Conservation (phyloP, 768 basidiomycete species). For the Termitomyces sp. region DNA sequence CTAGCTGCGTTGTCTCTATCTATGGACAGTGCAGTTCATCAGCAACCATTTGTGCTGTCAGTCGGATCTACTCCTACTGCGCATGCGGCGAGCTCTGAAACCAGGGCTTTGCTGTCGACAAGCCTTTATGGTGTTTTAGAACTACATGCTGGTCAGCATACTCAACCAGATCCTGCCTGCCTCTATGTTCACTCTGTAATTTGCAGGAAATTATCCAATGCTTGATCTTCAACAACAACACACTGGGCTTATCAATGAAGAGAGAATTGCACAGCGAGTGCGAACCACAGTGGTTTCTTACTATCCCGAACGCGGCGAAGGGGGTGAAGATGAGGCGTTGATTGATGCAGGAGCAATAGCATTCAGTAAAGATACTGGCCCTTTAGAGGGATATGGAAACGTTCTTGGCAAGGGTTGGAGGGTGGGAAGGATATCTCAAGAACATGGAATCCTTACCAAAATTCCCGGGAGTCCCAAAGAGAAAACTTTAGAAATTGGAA, state of each 20-base stretch:
- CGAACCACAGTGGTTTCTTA: slow-evolving; percentile 73
- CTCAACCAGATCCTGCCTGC: not conserved
- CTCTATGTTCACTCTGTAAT: not conserved
- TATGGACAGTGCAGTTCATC: slow-evolving; percentile 24
- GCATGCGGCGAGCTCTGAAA: slow-evolving; percentile 61
- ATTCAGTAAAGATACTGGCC: slow-evolving; percentile 84
- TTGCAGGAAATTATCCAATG: slow-evolving; percentile 74
- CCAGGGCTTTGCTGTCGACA: slow-evolving; percentile 35
- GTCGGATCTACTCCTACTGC: slow-evolving; percentile 89
- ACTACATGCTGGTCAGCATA: slow-evolving; percentile 60
- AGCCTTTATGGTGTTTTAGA: slow-evolving; percentile 61
- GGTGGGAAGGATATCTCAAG: slow-evolving; percentile 65
- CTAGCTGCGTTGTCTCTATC: slow-evolving; percentile 38
- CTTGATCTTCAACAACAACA: slow-evolving; percentile 81
- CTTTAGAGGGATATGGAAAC: slow-evolving; percentile 65
- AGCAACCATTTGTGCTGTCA: slow-evolving; percentile 60
- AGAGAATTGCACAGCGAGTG: slow-evolving; percentile 61
- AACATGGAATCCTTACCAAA: slow-evolving; percentile 65
- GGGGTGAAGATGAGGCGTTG: slow-evolving; percentile 67
- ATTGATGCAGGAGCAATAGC: slow-evolving; percentile 82
- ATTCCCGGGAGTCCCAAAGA: slow-evolving; percentile 19
- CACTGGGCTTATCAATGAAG: slow-evolving; percentile 56
- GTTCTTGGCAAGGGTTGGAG: slow-evolving; percentile 62
- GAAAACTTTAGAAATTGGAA: slow-evolving; percentile 46
- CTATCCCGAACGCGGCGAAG: slow-evolving; percentile 62